Evolutionary conservation across 805 yeast genomes (phyloP).

Genomic region (Candida broadrunensis): DNA sequence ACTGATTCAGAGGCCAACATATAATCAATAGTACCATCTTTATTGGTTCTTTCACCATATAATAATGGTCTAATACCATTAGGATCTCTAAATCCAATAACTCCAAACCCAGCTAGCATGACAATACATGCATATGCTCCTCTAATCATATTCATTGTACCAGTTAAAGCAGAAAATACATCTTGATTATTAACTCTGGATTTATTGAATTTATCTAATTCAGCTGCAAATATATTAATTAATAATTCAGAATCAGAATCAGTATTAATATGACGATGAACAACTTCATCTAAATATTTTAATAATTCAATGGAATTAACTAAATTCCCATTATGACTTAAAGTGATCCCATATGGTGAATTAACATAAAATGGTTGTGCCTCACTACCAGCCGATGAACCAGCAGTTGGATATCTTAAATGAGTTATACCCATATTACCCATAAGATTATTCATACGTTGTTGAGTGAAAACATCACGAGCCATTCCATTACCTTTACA

Average conservation of each 20-base stretch:
- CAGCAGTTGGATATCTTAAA: slow-evolving; percentile 96
- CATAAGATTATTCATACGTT: slow-evolving; percentile 70
- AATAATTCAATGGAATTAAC: slow-evolving; percentile 80
- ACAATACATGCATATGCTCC: slow-evolving; percentile 98
- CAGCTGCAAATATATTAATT: slow-evolving; percentile 87
- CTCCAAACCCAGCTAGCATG: slow-evolving; percentile 92
- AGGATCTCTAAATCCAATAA: slow-evolving; percentile 96
- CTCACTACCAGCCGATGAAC: slow-evolving; percentile 90
- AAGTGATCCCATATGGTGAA: slow-evolving; percentile 89
- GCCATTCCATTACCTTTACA: slow-evolving; percentile 99
- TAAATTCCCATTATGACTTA: slow-evolving; percentile 93
- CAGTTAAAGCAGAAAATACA: slow-evolving; percentile 79
- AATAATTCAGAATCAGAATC: slow-evolving; percentile 93
- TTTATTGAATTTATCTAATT: slow-evolving; percentile 86
- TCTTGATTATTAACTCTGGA: slow-evolving; percentile 90
- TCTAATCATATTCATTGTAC: slow-evolving; percentile 75
- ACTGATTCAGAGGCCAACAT: slow-evolving; percentile 96
- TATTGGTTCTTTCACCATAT: slow-evolving; percentile 73
- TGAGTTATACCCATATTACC: slow-evolving; percentile 97
- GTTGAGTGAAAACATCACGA: slow-evolving; percentile 89
- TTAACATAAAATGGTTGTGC: slow-evolving; percentile 99
- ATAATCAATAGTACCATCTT: slow-evolving; percentile 74
- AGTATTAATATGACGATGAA: slow-evolving; percentile 95
- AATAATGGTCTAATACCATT: slow-evolving; percentile 92
- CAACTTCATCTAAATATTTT: slow-evolving; percentile 83